Evolutionary conservation across 2,329 filamentous ascomycete genomes (phyloP).

Genomic region (Mycosphaerella arachidis): DNA sequence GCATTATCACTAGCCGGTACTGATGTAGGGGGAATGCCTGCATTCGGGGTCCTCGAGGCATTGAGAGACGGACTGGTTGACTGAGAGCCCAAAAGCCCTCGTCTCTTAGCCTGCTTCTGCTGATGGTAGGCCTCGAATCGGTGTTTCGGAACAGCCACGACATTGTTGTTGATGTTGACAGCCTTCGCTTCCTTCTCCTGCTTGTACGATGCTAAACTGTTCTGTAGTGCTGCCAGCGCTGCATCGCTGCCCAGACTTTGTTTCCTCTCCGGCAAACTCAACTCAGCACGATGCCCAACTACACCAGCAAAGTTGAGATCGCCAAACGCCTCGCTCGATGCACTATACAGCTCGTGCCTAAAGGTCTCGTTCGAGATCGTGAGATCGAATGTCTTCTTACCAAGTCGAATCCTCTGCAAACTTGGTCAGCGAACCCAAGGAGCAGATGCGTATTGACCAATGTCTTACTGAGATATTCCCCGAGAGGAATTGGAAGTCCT

Average conservation of each 20-base stretch:
- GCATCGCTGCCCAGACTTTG: slow-evolving; percentile 55
- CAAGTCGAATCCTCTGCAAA: slow-evolving; percentile 51
- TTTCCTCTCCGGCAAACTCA: slow-evolving; percentile 44
- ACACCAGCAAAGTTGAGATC: slow-evolving; percentile 53
- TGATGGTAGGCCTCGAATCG: slow-evolving; percentile 30
- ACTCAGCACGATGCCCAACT: slow-evolving; percentile 51
- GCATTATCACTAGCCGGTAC: slow-evolving; percentile 34
- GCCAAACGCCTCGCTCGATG: slow-evolving; percentile 38
- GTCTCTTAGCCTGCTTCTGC: slow-evolving; percentile 21
- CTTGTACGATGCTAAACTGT: slow-evolving; percentile 55
- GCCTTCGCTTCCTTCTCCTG: slow-evolving; percentile 57
- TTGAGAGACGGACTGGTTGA: slow-evolving; percentile 38
- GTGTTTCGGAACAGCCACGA: slow-evolving; percentile 35
- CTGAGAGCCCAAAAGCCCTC: slow-evolving; percentile 30
- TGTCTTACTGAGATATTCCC: slow-evolving; percentile 33
- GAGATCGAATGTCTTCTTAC: slow-evolving; percentile 53
- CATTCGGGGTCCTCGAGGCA: slow-evolving; percentile 32
- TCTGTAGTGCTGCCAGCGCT: slow-evolving; percentile 56
- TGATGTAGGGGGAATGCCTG: slow-evolving; percentile 36
- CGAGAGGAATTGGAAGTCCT: slow-evolving; percentile 31
- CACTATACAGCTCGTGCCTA: slow-evolving; percentile 56
- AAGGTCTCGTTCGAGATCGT: slow-evolving; percentile 50
- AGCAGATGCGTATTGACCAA: not conserved
- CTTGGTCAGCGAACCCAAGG: not conserved
- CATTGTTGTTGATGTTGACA: slow-evolving; percentile 31